Percentiles rank a stretch among this genome's conserved stretches.
phyloP scores from a whole-genome alignment of 2,329 filamentous ascomycete species.

The Penicillium hesseltinei region DNA sequence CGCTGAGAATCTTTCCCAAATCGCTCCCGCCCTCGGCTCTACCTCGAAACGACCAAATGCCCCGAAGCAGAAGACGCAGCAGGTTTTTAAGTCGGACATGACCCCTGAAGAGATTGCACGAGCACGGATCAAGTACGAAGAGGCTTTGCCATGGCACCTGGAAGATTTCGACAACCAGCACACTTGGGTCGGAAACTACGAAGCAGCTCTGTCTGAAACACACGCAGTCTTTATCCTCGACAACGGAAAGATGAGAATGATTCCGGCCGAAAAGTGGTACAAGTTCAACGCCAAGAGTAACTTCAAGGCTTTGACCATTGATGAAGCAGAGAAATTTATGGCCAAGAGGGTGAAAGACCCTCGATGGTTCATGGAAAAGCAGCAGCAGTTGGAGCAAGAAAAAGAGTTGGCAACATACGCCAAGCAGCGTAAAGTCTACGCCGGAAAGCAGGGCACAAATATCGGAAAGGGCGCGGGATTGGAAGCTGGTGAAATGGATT shows the following conservation, averaged over 20 bases:
- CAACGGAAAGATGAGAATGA: conserved; percentile 71
- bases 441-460: conserved; percentile 45
- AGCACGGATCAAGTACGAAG: conserved; percentile 74
- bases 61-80: conserved; percentile 76
- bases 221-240: conserved; percentile 78
- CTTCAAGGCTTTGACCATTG: conserved; percentile 73
- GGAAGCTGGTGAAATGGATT: conserved; percentile 66
- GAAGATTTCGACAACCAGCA: conserved; percentile 97
- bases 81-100: conserved; percentile 78
- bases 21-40: conserved; percentile 74
- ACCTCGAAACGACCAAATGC: conserved; percentile 66
- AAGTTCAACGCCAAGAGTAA: conserved; percentile 56
- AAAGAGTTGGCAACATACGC: conserved; percentile 59
- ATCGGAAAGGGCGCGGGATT: conserved; percentile 48
- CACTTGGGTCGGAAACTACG: conserved; percentile 88
- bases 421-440: conserved; percentile 47
- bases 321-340: conserved; percentile 83
- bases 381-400: conserved; percentile 53
- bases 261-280: conserved; percentile 96
- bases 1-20: conserved; percentile 84
- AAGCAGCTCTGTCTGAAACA: conserved; percentile 77
- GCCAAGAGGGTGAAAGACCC: conserved; percentile 72
- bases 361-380: conserved; percentile 73
- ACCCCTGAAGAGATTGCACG: conserved; percentile 68
- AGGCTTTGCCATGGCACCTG: conserved; percentile 92